Evolutionary conservation across 1,139 yeast species (phyloP), one percentile per base, ranked within the genome.

Genomic region (Sugiyamaella neomexicana): DNA sequence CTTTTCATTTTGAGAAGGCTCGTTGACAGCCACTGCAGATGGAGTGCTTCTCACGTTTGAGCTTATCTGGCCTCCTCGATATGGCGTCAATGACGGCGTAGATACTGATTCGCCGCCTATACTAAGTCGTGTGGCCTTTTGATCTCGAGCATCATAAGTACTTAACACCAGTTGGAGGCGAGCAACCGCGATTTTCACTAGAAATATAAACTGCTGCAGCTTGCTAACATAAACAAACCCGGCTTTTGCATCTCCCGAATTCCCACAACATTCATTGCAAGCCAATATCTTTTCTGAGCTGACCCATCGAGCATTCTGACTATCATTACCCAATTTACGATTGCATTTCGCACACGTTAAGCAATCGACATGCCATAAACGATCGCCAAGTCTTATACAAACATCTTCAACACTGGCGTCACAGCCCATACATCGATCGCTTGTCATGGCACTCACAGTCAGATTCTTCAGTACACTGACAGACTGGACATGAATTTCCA

Each of bases 361-460:
- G 71, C 99, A 93, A 44, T 79, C 75, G 15, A 76, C 58, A 67
- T 93, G 99, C 97, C 97, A 93, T 62, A 97, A 80, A 52, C 77
- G 73, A 46, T 81, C 81, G 4, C 79, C 80, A 60, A 75, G 80
- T 54, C 79, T 79, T 12, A 84, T 75, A 72, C 98, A 91, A 23
- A 80, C 79, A 62, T 85, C 95, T 69, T 95, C 98, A 46, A 93
- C 87, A 61, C 91, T 85, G 65, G 83, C 81, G 4, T 77, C 75
- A 69, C 99, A 93, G 1, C 70, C 67, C 20, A 74, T 72, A 71
- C 99, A 93, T 9, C 83, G 78, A 68, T 93, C 99, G 12, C 90
- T 86, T 0, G 95, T 83, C 61, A 82, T 81, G 0, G 80, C 72
- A 0, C 89, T 81, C 8, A 89, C 76, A 27, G 76, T 79, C 38